Conservation (phyloP, 305 asterid species). For the Rubia tinctorum region DNA sequence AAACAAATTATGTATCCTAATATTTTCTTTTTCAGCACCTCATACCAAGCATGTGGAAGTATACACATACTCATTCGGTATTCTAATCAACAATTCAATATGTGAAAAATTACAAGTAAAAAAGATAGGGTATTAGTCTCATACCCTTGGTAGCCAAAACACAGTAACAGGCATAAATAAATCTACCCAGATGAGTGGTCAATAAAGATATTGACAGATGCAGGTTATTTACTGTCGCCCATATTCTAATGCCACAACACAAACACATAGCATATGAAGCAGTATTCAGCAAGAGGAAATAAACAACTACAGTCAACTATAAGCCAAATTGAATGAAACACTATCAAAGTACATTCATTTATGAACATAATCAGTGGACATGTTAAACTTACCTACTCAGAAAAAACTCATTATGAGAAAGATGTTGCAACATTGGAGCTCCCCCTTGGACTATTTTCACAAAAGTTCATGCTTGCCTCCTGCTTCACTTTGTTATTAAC, state of each 20-base stretch:
- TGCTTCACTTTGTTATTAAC: conserved; percentile 50
- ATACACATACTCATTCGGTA: neutral
- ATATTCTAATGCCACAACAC: neutral
- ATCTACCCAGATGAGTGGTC: neutral
- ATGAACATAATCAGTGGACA: neutral
- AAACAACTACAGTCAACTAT: neutral
- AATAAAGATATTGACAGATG: neutral
- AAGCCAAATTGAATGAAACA: conserved; percentile 14
- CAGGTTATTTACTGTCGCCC: neutral
- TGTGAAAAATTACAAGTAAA: neutral
- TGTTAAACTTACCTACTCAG: conserved; percentile 46
- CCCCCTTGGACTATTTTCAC: conserved; percentile 41
- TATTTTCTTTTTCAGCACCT: too few species aligned
- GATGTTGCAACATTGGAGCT: conserved; percentile 28
- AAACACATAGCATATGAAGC: neutral
- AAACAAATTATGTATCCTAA: neutral
- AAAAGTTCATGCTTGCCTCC: conserved; percentile 49
- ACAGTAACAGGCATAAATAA: neutral
- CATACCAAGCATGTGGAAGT: too few species aligned
- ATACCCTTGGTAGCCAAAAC: neutral
- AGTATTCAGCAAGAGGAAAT: neutral
- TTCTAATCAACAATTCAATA: neutral
- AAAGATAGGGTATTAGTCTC: neutral
- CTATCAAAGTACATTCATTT: conserved; percentile 2
- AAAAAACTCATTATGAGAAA: conserved; percentile 33